Conservation (phyloP, 805 yeast genomes). For the Pichia thaimueangensis region DNA sequence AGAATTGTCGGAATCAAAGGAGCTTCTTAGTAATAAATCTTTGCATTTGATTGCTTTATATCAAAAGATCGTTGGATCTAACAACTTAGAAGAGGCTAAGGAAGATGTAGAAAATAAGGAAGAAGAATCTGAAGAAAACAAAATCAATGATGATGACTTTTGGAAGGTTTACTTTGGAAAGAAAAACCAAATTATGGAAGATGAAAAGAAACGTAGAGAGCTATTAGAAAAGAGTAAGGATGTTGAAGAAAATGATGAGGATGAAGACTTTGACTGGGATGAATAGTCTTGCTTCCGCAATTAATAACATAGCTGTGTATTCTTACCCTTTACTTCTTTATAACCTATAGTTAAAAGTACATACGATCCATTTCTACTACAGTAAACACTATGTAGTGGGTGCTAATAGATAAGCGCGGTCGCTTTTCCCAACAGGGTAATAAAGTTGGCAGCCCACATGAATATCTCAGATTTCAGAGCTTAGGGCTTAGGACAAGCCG, state of each 20-base stretch:
- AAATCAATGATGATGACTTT: conserved; percentile 50
- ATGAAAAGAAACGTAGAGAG: conserved; percentile 61
- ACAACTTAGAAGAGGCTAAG: not conserved
- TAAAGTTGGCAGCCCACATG: no score
- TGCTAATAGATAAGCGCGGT: not conserved
- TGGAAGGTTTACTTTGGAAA: conserved; percentile 69
- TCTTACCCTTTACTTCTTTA: not conserved
- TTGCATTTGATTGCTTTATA: conserved; percentile 48
- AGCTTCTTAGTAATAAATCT: conserved; percentile 38
- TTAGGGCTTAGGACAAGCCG: no score
- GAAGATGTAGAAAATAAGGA: not conserved
- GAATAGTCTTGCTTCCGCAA: no score
- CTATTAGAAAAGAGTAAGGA: conserved; percentile 39
- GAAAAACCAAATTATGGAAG: conserved; percentile 46
- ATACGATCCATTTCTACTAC: no score
- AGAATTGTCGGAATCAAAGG: conserved; percentile 38
- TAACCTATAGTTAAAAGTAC: no score
- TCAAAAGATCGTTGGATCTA: conserved; percentile 45
- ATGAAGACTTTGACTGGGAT: conserved; percentile 46
- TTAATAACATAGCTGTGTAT: not conserved
- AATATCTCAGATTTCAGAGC: no score
- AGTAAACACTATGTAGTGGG: no score
- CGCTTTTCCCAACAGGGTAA: not conserved
- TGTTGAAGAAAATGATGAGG: conserved; percentile 35
- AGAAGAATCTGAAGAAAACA: conserved; percentile 18